Base-by-base conservation (phyloP, 495 filamentous ascomycete genomes). In the Aspergillus heteromorphus region DNA sequence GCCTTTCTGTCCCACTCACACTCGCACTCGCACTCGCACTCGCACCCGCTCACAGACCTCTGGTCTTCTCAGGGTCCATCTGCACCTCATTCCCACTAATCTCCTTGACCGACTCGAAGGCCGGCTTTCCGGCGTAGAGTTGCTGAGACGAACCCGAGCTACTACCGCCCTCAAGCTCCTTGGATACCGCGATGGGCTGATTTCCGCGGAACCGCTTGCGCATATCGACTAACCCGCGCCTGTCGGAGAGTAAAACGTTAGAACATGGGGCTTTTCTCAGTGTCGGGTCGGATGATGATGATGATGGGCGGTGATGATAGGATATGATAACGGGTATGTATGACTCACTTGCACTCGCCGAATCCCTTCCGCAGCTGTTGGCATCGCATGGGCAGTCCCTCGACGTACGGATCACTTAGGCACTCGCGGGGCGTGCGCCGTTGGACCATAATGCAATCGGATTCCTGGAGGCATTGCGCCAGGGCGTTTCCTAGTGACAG, bases 181-280 rank as follows among this genome's bases (percentile, higher is more conserved):
- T 74, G 45, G 74, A 72, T 23, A 87, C 79, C 21, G 82, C 78
- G 57, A 96, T 79, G 41, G 93, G 91, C 59, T 88, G 80, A 73
- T 98, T 97, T n/a, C 93, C 95, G 40, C 95, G 82, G 75, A 98
- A 97, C 19, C 95, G 86, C 72, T 98, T 98, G 65, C 95, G 87
- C 95, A 98, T 98, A 73, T 98, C 93, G 64, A 97, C 83, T 84
- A 95, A 83, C 48, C 95, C 93, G 51, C 92, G 87, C 64, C 78
- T 81, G 42, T n/a, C n/a, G 19, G 3, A 17, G 18, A 18, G 25
- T 14, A 25, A 17, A 36, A 29, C 1, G 16, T 50, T 14, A 40
- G 30, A 23, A 21, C n/a, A n/a, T n/a, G n/a, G n/a, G n/a, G n/a
- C n/a, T n/a, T n/a, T n/a, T n/a, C n/a, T n/a, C n/a, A n/a, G n/a